A percentile compares a stretch with the other conserved stretches of the same genome.
Conservation (phyloP, 2,329 filamentous ascomycete species). For the Fusarium protoensiforme region DNA sequence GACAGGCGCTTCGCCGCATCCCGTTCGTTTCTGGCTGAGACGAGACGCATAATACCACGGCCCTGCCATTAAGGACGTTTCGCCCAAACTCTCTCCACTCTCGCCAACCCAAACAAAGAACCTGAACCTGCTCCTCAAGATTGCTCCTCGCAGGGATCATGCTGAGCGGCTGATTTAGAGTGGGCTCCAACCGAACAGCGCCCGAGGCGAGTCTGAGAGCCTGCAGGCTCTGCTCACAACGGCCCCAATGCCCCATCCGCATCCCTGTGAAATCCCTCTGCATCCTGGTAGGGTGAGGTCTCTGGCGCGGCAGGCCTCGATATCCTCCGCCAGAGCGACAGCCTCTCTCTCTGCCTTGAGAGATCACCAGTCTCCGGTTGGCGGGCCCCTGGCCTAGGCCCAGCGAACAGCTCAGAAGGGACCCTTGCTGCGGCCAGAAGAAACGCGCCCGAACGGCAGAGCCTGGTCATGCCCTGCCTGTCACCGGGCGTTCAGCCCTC, state of each 20-base stretch:
- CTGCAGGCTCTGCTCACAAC: conserved; percentile 20
- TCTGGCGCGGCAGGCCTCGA: not conserved
- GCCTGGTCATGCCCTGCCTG: conserved; percentile 2
- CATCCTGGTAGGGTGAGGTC: conserved; percentile 1
- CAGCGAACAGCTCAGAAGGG: not conserved
- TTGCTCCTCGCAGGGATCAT: conserved; percentile 28
- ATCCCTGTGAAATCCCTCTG: conserved; percentile 16
- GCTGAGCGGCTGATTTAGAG: conserved; percentile 36
- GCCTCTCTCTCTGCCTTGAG: not conserved
- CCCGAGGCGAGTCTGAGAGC: conserved; percentile 13
- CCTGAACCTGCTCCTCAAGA: conserved; percentile 25
- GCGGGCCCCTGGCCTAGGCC: not conserved
- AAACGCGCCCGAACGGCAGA: conserved; percentile 14
- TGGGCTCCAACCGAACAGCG: conserved; percentile 12
- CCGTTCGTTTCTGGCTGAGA: conserved; percentile 17
- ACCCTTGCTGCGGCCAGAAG: conserved; percentile 2
- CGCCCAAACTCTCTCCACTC: conserved; percentile 19
- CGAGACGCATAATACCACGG: conserved; percentile 27
- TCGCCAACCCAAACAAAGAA: conserved; percentile 12
- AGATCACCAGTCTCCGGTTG: not conserved
- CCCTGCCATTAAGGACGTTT: conserved; percentile 12
- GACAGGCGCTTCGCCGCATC: conserved; percentile 11
- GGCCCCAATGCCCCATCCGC: conserved; percentile 1
- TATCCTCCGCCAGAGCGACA: not conserved
- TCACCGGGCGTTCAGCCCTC: not conserved